phyloP scores from a whole-genome alignment of 495 filamentous ascomycete species.

The Neurospora sublineolata region DNA sequence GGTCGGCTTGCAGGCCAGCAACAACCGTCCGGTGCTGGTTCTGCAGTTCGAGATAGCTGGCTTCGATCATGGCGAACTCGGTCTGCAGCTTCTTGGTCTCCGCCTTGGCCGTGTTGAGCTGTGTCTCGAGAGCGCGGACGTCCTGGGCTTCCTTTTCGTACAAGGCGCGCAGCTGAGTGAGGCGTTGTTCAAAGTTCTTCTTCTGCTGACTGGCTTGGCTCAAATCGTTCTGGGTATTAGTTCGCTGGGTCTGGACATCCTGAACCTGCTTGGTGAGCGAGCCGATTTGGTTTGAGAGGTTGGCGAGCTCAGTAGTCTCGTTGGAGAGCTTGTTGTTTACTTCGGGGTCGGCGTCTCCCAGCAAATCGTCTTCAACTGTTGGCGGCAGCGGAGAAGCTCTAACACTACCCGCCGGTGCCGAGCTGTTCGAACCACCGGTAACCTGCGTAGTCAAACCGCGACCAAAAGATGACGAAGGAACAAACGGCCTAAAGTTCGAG shows the following conservation, averaged over 20 bases:
- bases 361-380: conserved; percentile 71
- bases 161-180: conserved; percentile 69
- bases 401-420: conserved; percentile 19
- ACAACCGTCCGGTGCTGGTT: conserved; percentile 68
- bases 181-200: conserved; percentile 76
- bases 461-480: conserved; percentile 84
- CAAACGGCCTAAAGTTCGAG: conserved; percentile 74
- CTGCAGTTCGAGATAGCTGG: conserved; percentile 70
- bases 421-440: conserved; percentile 59
- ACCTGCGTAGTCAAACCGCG: conserved; percentile 64
- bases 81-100: conserved; percentile 74
- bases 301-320: conserved; percentile 89
- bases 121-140: conserved; percentile 74
- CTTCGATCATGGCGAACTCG: conserved; percentile 73
- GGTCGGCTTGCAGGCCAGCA: conserved; percentile 68
- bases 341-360: conserved; percentile 87
- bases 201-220: conserved; percentile 73
- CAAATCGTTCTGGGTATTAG: conserved; percentile 65
- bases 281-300: conserved; percentile 88
- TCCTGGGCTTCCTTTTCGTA: conserved; percentile 89
- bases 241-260: conserved; percentile 71
- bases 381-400: conserved; percentile 29
- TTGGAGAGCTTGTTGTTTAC: conserved; percentile 73
- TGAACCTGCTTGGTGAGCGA: conserved; percentile 87
- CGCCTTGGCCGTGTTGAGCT: conserved; percentile 58